These are phyloP conservation scores for Tagetes patula DNA, from an alignment of 129 eudicot genomes.

Conservation along the genomic window DNA sequence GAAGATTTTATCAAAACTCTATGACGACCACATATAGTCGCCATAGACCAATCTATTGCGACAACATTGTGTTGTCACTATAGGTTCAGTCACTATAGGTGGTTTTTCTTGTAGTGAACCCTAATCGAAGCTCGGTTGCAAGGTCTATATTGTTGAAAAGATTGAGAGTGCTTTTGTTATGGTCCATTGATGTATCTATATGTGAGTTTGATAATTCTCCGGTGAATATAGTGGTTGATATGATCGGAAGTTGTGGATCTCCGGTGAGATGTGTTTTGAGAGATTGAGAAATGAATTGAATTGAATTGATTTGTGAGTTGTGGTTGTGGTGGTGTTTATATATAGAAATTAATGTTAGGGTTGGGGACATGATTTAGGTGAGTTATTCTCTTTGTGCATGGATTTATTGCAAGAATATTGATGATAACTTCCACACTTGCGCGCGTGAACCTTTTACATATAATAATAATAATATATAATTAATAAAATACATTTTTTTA, in stretches of 20 bases:
- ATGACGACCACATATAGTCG: too few species aligned
- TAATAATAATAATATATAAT: too few species aligned
- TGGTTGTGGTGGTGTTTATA: constrained; percentile 29
- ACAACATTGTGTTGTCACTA: too few species aligned
- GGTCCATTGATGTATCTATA: constrained; percentile 21
- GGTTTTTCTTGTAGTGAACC: too few species aligned
- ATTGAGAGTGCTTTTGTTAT: constrained; percentile 27
- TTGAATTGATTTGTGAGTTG: constrained; percentile 29
- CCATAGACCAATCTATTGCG: too few species aligned
- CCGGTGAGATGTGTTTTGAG: constrained; percentile 21
- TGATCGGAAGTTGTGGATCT: constrained; percentile 21
- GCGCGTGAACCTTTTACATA: background rate
- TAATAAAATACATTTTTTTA: too few species aligned
- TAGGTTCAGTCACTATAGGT: too few species aligned
- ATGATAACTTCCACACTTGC: constrained; percentile 24
- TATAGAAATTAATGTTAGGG: constrained; percentile 21
- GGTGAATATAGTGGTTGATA: background rate
- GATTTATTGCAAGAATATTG: constrained; percentile 27
- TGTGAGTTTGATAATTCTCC: background rate
- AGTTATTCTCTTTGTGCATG: constrained; percentile 42
- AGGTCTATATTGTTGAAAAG: constrained; percentile 41
- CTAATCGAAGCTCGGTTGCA: constrained; percentile 63
- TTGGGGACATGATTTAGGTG: constrained; percentile 36
- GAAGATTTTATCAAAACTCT: too few species aligned
- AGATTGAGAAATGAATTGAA: constrained; percentile 19